Evolutionary conservation across 148 eudicot genomes (phyloP).

Genomic region (Cornus controversa): DNA sequence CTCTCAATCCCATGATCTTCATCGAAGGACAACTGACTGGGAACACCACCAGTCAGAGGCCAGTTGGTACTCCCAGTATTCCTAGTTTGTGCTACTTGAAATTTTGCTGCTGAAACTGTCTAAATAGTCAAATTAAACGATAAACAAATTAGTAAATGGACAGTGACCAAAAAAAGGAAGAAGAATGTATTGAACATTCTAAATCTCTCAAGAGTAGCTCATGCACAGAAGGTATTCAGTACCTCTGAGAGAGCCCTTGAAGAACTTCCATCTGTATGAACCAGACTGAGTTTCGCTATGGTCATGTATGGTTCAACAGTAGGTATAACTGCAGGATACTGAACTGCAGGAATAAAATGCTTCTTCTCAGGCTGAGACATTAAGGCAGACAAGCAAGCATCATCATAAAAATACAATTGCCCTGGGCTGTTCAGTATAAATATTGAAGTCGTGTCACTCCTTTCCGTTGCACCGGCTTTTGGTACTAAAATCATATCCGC

Average conservation of each 20-base stretch:
- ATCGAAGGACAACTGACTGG: slow-evolving; percentile 45
- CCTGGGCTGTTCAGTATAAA: slow-evolving; percentile 86
- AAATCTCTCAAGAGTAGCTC: slow-evolving; percentile 1
- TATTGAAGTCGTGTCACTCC: slow-evolving; percentile 46
- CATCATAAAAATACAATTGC: slow-evolving; percentile 75
- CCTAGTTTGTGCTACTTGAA: slow-evolving; percentile 22
- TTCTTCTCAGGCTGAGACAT: slow-evolving; percentile 52
- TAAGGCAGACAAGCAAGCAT: slow-evolving; percentile 53
- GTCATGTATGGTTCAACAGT: slow-evolving; percentile 80
- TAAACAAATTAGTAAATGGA: slow-evolving; percentile 10
- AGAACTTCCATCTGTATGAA: slow-evolving; percentile 32
- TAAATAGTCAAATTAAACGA: slow-evolving; percentile 23
- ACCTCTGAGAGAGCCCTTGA: slow-evolving; percentile 53
- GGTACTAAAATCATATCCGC: slow-evolving; percentile 73
- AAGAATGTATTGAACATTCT: background rate
- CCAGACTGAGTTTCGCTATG: slow-evolving; percentile 46
- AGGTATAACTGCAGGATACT: slow-evolving; percentile 63
- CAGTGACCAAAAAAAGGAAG: background rate
- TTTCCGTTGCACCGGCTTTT: slow-evolving; percentile 38
- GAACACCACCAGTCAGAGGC: slow-evolving; percentile 92
- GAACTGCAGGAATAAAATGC: slow-evolving; percentile 42
- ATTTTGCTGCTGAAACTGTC: slow-evolving; percentile 47
- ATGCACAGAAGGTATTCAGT: slow-evolving; percentile 17
- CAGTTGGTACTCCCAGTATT: slow-evolving; percentile 42
- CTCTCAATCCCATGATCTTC: slow-evolving; percentile 50